Percentiles rank a stretch among this genome's conserved stretches.
These are phyloP conservation scores for Iberis pinnata DNA, from an alignment of 345 rosid genomes.

Conservation along the genomic window DNA sequence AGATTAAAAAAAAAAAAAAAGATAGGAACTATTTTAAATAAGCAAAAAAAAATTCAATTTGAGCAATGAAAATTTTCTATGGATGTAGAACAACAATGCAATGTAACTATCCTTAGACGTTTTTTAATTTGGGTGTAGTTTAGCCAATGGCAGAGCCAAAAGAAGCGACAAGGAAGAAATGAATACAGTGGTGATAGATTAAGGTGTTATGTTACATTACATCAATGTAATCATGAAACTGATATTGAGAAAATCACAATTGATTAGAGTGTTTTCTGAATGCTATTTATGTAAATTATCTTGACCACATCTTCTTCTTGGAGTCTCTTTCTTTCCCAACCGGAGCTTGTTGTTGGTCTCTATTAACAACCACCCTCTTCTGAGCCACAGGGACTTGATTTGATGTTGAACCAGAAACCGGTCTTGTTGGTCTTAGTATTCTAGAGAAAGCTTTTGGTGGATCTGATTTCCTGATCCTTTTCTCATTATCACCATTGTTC, in stretches of 20 bases:
- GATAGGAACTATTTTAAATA: no score
- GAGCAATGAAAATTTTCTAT: no score
- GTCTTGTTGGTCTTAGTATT: conserved; percentile 45
- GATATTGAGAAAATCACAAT: conserved; percentile 5
- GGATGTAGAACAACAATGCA: no score
- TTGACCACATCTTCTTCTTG: conserved; percentile 77
- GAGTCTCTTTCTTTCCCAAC: conserved; percentile 53
- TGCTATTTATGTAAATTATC: conserved; percentile 25
- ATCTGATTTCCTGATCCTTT: conserved; percentile 64
- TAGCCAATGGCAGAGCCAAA: no score
- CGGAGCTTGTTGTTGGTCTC: conserved; percentile 46
- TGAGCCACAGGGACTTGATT: conserved; percentile 34
- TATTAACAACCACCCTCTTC: conserved; percentile 41
- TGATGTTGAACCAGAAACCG: conserved; percentile 25
- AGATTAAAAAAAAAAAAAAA: no score
- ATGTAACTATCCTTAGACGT: no score
- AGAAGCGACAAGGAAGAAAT: no score
- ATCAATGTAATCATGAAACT: conserved; percentile 3
- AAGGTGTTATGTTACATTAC: neutral
- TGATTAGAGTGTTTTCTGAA: neutral
- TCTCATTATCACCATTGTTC: conserved; percentile 43
- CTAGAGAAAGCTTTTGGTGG: conserved; percentile 56
- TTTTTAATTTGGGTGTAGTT: no score
- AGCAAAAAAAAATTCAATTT: no score
- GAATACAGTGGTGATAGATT: no score